Percentiles rank a stretch among this genome's conserved stretches.
phyloP scores from a whole-genome alignment of 164 flowering plant species.

The Nymphaea colorata region DNA sequence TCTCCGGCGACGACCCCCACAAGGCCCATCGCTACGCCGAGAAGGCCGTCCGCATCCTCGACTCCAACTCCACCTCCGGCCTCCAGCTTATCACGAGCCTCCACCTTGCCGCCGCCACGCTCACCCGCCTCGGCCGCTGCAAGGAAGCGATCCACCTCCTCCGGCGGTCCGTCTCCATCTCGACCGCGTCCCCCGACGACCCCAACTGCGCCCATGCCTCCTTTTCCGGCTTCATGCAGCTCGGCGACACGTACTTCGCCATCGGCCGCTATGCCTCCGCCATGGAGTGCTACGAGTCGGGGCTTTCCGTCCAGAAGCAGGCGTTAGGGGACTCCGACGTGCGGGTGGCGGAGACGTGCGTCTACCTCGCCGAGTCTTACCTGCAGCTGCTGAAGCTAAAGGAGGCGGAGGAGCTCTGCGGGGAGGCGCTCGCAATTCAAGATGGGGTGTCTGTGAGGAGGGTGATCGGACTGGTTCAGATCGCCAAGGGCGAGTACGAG shows the following conservation, averaged over 20 bases:
- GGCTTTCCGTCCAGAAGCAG: background rate
- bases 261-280: constrained; percentile 2
- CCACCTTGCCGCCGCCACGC: constrained; percentile 3
- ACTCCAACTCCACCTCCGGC: background rate
- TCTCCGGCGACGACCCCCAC: constrained; percentile 3
- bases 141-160: constrained; percentile 5
- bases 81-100: constrained; percentile 1
- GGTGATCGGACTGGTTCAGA: background rate
- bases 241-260: constrained; percentile 2
- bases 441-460: background rate
- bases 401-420: constrained; percentile 3
- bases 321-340: background rate
- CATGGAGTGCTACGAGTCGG: constrained; percentile 1
- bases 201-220: constrained; percentile 3
- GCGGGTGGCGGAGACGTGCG: constrained; percentile 3
- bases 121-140: background rate
- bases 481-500: background rate
- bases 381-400: constrained; percentile 2
- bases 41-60: background rate
- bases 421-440: constrained; percentile 1
- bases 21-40: constrained; percentile 1
- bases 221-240: constrained; percentile 2
- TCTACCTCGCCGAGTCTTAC: constrained; percentile 3
- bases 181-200: background rate
- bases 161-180: constrained; percentile 1